phyloP scores from a whole-genome alignment of 2,329 filamentous ascomycete genomes.

The Pseudocercospora pini-densiflorae region DNA sequence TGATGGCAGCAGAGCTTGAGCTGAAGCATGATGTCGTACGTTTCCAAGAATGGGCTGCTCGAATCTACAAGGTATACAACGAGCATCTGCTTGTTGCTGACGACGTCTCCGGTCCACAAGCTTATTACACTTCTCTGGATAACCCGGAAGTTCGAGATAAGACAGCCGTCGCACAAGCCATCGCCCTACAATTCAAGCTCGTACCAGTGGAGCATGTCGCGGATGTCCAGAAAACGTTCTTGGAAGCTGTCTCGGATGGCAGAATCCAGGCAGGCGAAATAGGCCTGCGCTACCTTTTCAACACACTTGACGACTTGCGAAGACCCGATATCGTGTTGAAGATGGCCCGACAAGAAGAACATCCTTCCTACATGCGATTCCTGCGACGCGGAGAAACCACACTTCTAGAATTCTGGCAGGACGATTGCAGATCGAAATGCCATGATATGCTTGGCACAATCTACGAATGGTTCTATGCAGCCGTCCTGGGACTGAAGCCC shows the following conservation, averaged over 20 bases:
- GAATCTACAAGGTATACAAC: constrained; percentile 43
- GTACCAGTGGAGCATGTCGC: constrained; percentile 11
- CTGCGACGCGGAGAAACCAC: constrained; percentile 51
- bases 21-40: constrained; percentile 31
- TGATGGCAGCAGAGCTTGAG: constrained; percentile 44
- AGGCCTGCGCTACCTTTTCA: constrained; percentile 49
- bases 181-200: constrained; percentile 16
- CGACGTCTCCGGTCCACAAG: constrained; percentile 39
- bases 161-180: constrained; percentile 14
- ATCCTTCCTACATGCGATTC: constrained; percentile 56
- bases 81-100: constrained; percentile 41
- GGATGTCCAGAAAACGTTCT: constrained; percentile 9
- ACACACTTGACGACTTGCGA: constrained; percentile 47
- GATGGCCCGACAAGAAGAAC: constrained; percentile 54
- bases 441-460: constrained; percentile 56
- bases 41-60: constrained; percentile 37
- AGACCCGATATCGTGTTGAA: constrained; percentile 48
- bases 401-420: constrained; percentile 52
- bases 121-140: constrained; percentile 48
- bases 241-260: constrained; percentile 30
- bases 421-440: constrained; percentile 50
- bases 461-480: constrained; percentile 55
- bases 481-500: constrained; percentile 46
- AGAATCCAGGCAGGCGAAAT: constrained; percentile 49
- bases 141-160: constrained; percentile 37